A percentile compares a stretch with the other conserved stretches of the same genome.
phyloP scores from a whole-genome alignment of 2,329 filamentous ascomycete species.

The Geosmithia putterillii region DNA sequence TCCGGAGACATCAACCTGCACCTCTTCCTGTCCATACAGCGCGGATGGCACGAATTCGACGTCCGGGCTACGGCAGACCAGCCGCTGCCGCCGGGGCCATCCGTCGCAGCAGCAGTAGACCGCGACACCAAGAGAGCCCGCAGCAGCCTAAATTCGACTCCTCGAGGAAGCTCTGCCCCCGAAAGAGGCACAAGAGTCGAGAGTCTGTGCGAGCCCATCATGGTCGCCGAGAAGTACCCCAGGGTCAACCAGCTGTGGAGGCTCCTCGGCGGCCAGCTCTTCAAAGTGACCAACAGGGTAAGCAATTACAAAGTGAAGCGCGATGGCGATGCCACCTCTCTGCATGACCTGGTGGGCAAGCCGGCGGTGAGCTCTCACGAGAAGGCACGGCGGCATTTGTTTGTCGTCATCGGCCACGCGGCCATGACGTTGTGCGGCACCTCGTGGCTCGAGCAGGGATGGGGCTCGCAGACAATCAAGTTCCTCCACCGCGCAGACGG shows the following conservation, averaged over 20 bases:
- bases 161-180: neutral
- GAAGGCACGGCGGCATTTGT: slow-evolving; percentile 1
- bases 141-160: no score
- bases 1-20: no score
- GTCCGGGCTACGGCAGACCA: neutral
- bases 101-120: no score
- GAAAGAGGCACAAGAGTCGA: neutral
- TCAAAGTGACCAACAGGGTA: neutral
- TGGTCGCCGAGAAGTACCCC: neutral
- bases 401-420: slow-evolving; percentile 2
- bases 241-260: neutral
- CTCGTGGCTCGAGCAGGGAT: slow-evolving; percentile 4
- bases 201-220: slow-evolving; percentile 1
- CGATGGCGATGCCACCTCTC: slow-evolving; percentile 1
- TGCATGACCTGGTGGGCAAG: neutral
- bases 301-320: slow-evolving; percentile 1
- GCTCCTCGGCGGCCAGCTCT: slow-evolving; percentile 1
- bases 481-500: slow-evolving; percentile 4
- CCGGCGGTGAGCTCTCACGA: neutral
- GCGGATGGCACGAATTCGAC: slow-evolving; percentile 2
- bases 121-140: no score
- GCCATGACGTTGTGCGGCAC: slow-evolving; percentile 5
- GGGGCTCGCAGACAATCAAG: slow-evolving; percentile 3
- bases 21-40: slow-evolving; percentile 2
- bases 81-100: neutral